Evolutionary conservation across 1,139 yeast species (phyloP).

Genomic region (Candida buenavistaensis): DNA sequence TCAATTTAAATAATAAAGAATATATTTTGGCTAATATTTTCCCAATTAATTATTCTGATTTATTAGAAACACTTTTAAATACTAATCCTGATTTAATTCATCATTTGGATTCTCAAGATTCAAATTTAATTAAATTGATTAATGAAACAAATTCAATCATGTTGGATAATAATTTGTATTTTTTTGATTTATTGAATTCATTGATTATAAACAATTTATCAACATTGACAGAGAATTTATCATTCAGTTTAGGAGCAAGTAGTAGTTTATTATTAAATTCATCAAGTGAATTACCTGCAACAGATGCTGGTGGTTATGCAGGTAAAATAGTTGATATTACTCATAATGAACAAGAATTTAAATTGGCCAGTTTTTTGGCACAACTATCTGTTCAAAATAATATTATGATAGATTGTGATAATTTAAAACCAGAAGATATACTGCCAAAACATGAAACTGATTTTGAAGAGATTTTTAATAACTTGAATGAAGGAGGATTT

Average conservation of each 20-base stretch:
- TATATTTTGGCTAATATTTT: conserved; percentile 45
- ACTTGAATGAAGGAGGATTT: conserved; percentile 10
- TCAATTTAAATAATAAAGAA: conserved; percentile 41
- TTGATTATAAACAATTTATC: conserved; percentile 30
- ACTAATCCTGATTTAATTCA: conserved; percentile 46
- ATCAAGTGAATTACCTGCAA: conserved; percentile 10
- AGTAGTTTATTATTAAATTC: conserved; percentile 13
- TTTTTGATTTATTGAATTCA: conserved; percentile 29
- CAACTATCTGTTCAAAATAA: conserved; percentile 67
- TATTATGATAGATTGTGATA: conserved; percentile 47
- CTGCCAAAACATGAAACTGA: conserved; percentile 24
- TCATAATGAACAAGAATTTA: conserved; percentile 33
- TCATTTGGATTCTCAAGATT: conserved; percentile 38
- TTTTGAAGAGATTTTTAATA: conserved; percentile 18
- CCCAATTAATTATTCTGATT: conserved; percentile 41
- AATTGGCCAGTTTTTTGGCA: conserved; percentile 70
- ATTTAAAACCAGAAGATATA: conserved; percentile 15
- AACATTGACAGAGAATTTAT: conserved; percentile 31
- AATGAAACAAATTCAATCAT: conserved; percentile 43
- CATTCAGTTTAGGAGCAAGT: conserved; percentile 21
- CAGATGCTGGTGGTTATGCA: conserved; percentile 1
- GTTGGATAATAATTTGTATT: conserved; percentile 27
- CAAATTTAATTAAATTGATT: conserved; percentile 45
- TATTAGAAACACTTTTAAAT: conserved; percentile 44
- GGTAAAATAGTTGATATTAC: conserved; percentile 21